Percentiles rank a stretch among this genome's conserved stretches.
These are phyloP conservation scores for Drechslerella dactyloides DNA, from an alignment of 2,329 filamentous ascomycete species.

Conservation along the genomic window DNA sequence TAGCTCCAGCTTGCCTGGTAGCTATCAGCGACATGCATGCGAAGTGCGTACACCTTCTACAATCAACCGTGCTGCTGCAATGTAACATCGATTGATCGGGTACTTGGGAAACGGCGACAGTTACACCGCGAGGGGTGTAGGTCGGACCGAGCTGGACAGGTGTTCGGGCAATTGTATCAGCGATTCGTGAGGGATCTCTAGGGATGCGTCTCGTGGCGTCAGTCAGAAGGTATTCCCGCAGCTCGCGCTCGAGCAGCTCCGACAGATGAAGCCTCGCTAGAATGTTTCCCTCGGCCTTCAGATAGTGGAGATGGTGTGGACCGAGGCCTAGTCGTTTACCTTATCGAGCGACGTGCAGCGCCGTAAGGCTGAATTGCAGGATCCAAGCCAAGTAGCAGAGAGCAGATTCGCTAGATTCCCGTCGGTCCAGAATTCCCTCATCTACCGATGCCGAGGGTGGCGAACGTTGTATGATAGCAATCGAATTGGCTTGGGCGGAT, in stretches of 20 bases:
- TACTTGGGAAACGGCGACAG: neutral
- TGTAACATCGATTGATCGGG: neutral
- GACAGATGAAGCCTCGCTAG: conserved; percentile 16
- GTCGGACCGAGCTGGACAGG: neutral
- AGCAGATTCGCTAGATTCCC: too few relatives aligned
- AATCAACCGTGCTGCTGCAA: neutral
- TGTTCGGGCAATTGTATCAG: conserved; percentile 11
- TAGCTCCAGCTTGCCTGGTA: neutral
- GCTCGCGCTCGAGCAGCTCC: conserved; percentile 12
- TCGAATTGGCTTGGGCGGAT: conserved; percentile 11
- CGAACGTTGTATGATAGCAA: conserved; percentile 40
- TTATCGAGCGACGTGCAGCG: conserved; percentile 32
- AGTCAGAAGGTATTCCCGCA: conserved; percentile 11
- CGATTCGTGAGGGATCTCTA: conserved; percentile 18
- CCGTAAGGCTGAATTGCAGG: conserved; percentile 47
- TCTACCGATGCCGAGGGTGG: conserved; percentile 22
- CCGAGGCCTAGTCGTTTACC: conserved; percentile 13
- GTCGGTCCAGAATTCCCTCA: conserved; percentile 9
- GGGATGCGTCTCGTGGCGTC: conserved; percentile 1
- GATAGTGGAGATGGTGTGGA: conserved; percentile 7
- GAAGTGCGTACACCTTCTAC: neutral
- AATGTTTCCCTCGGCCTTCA: neutral
- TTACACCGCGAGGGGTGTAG: neutral
- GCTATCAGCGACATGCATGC: neutral
- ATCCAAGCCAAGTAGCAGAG: neutral